These are phyloP conservation scores for Phytophthora tubulina DNA, from an alignment of 352 stramenopile genomes.

Conservation along the genomic window DNA sequence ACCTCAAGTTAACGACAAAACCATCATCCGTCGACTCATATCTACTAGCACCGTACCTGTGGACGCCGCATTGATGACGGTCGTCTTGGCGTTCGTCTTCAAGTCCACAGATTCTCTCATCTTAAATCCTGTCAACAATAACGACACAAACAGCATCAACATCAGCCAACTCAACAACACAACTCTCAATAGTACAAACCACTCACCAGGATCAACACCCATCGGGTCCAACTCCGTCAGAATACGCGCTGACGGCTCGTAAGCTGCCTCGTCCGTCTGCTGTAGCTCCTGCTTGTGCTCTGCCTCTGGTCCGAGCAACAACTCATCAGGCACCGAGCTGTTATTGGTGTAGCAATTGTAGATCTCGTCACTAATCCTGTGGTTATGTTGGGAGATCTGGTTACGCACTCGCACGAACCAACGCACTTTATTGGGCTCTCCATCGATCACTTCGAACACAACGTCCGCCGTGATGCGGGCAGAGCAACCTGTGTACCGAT, in stretches of 20 bases:
- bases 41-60: constrained; percentile 8
- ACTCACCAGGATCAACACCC: constrained; percentile 33
- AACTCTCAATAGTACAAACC: too few species aligned
- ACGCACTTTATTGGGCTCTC: constrained; percentile 50
- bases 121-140: constrained; percentile 24
- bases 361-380: constrained; percentile 81
- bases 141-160: constrained; percentile 1
- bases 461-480: constrained; percentile 80
- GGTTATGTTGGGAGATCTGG: constrained; percentile 84
- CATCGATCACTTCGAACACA: constrained; percentile 61
- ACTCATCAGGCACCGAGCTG: constrained; percentile 78
- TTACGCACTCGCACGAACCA: constrained; percentile 86
- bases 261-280: constrained; percentile 28
- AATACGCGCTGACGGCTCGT: constrained; percentile 38
- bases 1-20: neutral
- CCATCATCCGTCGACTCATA: too few species aligned
- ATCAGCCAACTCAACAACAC: neutral
- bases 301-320: constrained; percentile 53
- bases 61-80: constrained; percentile 6
- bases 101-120: constrained; percentile 22
- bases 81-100: constrained; percentile 30
- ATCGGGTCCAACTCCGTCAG: constrained; percentile 42
- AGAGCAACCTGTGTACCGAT: constrained; percentile 81
- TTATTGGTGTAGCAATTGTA: constrained; percentile 85
- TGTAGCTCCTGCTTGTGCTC: constrained; percentile 36